Evolutionary conservation across 495 filamentous ascomycete genomes (phyloP).

Genomic region (Apodospora peruviana): DNA sequence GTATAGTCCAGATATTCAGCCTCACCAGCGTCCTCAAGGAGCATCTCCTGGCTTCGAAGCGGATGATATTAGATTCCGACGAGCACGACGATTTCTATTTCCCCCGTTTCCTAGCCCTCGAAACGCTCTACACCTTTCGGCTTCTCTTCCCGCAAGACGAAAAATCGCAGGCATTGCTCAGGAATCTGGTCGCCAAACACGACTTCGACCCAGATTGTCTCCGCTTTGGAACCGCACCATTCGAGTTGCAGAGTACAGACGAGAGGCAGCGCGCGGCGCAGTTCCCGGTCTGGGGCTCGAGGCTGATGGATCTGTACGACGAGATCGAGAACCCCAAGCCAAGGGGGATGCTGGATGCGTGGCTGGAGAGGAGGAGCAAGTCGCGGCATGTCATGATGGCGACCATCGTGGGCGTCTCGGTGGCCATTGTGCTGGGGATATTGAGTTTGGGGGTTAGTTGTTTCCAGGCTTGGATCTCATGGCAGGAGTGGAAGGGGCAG

Average conservation of each 20-base stretch:
- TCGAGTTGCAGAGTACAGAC: not conserved
- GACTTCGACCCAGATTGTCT: constrained; percentile 25
- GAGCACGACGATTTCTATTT: constrained; percentile 6
- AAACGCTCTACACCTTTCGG: constrained; percentile 29
- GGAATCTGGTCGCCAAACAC: constrained; percentile 24
- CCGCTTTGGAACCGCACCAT: constrained; percentile 7
- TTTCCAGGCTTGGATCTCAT: constrained; percentile 29
- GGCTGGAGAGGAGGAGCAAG: constrained; percentile 34
- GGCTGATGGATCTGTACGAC: constrained; percentile 31
- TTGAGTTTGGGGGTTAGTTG: constrained; percentile 17
- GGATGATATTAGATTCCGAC: not conserved
- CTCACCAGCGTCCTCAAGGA: constrained; percentile 29
- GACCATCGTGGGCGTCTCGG: constrained; percentile 28
- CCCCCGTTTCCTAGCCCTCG: constrained; percentile 28
- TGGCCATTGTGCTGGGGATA: constrained; percentile 24
- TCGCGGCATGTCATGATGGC: constrained; percentile 37
- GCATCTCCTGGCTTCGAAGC: constrained; percentile 22
- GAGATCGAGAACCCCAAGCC: constrained; percentile 36
- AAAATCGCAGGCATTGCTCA: constrained; percentile 26
- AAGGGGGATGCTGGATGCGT: constrained; percentile 25
- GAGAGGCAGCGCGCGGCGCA: constrained; percentile 16
- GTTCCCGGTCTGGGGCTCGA: constrained; percentile 27
- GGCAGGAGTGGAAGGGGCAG: constrained; percentile 23
- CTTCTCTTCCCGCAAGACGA: constrained; percentile 30
- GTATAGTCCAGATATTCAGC: constrained; percentile 26